These are phyloP conservation scores for Spencermartinsiella europaea DNA, from an alignment of 805 yeast genomes.

Conservation along the genomic window DNA sequence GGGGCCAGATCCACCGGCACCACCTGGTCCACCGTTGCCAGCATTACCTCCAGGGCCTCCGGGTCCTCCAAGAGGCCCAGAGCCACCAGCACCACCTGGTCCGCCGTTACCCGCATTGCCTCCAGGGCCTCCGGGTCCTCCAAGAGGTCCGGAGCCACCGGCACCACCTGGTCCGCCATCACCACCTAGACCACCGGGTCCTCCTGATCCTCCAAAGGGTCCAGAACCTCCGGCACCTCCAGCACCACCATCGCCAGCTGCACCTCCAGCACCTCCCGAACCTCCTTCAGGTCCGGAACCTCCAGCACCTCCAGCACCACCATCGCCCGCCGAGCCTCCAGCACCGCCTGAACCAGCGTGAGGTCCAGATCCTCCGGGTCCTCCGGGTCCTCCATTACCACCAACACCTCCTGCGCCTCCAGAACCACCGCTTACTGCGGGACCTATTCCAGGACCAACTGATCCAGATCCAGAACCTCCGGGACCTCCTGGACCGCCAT, in stretches of 20 bases:
- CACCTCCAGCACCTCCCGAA: constrained; percentile 7
- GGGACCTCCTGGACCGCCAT: neutral
- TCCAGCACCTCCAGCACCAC: constrained; percentile 15
- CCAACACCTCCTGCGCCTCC: neutral
- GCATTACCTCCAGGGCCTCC: constrained; percentile 7
- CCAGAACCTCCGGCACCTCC: constrained; percentile 17
- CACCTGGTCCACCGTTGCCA: constrained; percentile 2
- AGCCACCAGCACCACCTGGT: neutral
- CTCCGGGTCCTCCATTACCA: constrained; percentile 1
- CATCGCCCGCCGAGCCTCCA: constrained; percentile 11
- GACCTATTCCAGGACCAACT: neutral
- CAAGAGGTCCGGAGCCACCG: constrained; percentile 5
- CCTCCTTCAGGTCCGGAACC: constrained; percentile 9
- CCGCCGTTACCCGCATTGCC: neutral
- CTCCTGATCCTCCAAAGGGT: constrained; percentile 6
- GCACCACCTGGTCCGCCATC: constrained; percentile 1
- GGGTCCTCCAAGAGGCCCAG: constrained; percentile 5
- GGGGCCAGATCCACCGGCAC: neutral
- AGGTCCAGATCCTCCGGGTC: constrained; percentile 1
- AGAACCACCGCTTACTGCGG: neutral
- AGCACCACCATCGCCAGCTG: constrained; percentile 10
- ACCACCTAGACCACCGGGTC: neutral
- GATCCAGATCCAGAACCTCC: neutral
- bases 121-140: neutral
- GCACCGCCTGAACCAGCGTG: constrained; percentile 6